These are phyloP conservation scores for Malassezia equina DNA, from an alignment of 1,284 basidiomycete species.

Conservation along the genomic window DNA sequence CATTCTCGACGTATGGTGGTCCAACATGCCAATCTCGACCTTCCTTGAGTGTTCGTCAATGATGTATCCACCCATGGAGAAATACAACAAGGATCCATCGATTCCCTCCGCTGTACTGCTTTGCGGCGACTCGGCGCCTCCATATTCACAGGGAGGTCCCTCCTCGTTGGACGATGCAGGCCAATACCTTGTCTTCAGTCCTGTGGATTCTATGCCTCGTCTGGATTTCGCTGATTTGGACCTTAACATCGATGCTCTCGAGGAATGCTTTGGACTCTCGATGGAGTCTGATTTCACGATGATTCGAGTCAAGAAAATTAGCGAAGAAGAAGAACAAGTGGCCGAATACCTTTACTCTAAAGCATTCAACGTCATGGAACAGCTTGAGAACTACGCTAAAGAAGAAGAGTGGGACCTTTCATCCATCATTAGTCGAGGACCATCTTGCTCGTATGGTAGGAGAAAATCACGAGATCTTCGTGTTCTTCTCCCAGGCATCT, in stretches of 20 bases:
- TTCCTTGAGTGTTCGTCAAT: background rate
- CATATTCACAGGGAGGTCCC: background rate
- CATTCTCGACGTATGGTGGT: background rate
- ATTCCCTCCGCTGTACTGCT: background rate
- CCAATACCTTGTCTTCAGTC: constrained; percentile 14
- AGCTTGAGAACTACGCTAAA: background rate
- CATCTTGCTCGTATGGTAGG: background rate
- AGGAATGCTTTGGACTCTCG: constrained; percentile 1
- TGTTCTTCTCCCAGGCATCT: background rate
- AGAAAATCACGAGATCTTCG: background rate
- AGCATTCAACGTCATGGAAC: background rate
- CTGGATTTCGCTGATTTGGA: constrained; percentile 15
- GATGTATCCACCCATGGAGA: background rate
- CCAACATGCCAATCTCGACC: background rate
- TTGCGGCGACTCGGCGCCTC: background rate
- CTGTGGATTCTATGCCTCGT: constrained; percentile 14
- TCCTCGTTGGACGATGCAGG: constrained; percentile 5
- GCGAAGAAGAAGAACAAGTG: background rate
- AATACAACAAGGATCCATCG: background rate
- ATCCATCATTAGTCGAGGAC: background rate
- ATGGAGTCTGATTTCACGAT: background rate
- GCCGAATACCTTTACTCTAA: background rate
- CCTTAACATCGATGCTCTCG: constrained; percentile 1
- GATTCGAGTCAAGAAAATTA: background rate
- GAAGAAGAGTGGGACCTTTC: background rate